These are phyloP conservation scores for Parasitella parasitica DNA, from an alignment of 371 early-diverging fungal genomes.

Conservation along the genomic window DNA sequence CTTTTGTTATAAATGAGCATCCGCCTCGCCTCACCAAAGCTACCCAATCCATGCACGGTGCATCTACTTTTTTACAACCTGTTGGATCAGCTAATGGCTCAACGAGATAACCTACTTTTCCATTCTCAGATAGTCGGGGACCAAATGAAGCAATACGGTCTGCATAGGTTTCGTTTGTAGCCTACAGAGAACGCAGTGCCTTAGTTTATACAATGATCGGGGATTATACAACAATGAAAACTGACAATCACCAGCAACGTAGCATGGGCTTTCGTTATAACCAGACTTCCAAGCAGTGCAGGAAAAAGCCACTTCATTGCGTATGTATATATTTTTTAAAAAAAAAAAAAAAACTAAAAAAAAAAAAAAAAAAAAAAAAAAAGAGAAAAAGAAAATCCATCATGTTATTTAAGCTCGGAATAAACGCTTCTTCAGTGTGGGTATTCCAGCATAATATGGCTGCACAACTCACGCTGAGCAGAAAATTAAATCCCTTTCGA, in stretches of 20 bases:
- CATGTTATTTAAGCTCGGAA: background rate
- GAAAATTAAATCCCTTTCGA: conserved; percentile 4
- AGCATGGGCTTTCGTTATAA: background rate
- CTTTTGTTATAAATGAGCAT: conserved; percentile 86
- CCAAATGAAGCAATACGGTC: conserved; percentile 68
- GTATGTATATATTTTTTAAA: too few species aligned
- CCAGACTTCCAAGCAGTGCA: background rate
- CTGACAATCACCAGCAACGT: conserved; percentile 32
- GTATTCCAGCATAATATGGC: background rate
- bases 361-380: conserved; percentile 12
- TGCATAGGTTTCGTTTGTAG: conserved; percentile 54
- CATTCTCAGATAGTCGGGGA: conserved; percentile 58
- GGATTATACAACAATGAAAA: conserved; percentile 1
- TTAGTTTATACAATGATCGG: conserved; percentile 1
- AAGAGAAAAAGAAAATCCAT: background rate
- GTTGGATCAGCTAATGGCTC: conserved; percentile 35
- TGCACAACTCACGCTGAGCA: background rate
- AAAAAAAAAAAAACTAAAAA: conserved; percentile 13
- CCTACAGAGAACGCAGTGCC: conserved; percentile 22
- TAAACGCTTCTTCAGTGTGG: background rate
- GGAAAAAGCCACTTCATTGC: conserved; percentile 7
- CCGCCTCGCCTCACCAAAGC: conserved; percentile 82
- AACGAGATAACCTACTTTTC: conserved; percentile 51
- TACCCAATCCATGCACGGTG: conserved; percentile 63
- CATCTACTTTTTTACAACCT: conserved; percentile 38